phyloP scores from a whole-genome alignment of 2,329 filamentous ascomycete genomes.

The Beauveria australis region DNA sequence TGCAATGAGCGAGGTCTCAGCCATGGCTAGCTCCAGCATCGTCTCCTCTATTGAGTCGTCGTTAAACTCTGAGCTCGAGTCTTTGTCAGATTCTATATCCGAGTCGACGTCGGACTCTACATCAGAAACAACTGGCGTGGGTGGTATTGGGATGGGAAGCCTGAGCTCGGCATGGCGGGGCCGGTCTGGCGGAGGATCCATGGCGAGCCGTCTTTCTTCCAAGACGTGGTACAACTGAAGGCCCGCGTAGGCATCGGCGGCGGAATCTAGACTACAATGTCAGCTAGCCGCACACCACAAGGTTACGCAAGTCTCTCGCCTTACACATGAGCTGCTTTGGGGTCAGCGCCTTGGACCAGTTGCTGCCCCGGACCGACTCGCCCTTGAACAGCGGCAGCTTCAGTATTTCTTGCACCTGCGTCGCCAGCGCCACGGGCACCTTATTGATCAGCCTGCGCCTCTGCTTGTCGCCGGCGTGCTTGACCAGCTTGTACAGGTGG shows the following conservation, averaged over 20 bases:
- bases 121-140: conserved; percentile 20
- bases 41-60: neutral
- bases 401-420: conserved; percentile 63
- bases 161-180: conserved; percentile 62
- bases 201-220: conserved; percentile 55
- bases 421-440: conserved; percentile 55
- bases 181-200: conserved; percentile 62
- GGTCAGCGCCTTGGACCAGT: conserved; percentile 61
- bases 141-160: conserved; percentile 50
- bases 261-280: conserved; percentile 48
- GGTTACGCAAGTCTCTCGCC: conserved; percentile 22
- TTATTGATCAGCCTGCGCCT: conserved; percentile 55
- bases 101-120: conserved; percentile 20
- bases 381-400: conserved; percentile 71
- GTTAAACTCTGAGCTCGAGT: conserved; percentile 6
- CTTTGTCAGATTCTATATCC: conserved; percentile 8
- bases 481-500: conserved; percentile 72
- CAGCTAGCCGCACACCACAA: neutral
- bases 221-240: conserved; percentile 65
- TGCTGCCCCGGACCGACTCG: conserved; percentile 56
- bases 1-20: neutral
- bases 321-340: conserved; percentile 61
- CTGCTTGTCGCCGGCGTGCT: conserved; percentile 43
- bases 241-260: conserved; percentile 75
- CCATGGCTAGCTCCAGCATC: neutral